These are phyloP conservation scores for Ceratocystis huliohia DNA, from an alignment of 2,329 filamentous ascomycete genomes.

Conservation along the genomic window DNA sequence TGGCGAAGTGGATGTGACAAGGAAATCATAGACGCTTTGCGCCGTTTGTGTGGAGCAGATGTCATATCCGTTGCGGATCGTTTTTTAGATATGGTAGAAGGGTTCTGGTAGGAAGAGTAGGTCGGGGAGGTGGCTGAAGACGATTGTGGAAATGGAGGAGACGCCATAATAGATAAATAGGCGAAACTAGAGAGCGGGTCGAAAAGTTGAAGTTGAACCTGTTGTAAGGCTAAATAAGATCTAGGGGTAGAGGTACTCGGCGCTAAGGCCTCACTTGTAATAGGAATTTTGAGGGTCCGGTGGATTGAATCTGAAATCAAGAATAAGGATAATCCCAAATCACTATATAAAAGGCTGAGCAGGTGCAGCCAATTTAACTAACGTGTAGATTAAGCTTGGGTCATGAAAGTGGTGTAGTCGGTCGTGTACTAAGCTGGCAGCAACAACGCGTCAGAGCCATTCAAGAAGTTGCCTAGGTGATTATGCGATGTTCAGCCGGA, in stretches of 20 bases:
- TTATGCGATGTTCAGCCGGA: conserved; percentile 5
- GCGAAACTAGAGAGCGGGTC: neutral
- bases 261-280: conserved; percentile 5
- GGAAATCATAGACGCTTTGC: conserved; percentile 56
- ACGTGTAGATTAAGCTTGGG: neutral
- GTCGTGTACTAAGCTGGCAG: neutral
- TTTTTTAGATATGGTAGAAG: conserved; percentile 44
- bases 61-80: conserved; percentile 42
- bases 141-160: conserved; percentile 40
- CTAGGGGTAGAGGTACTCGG: neutral
- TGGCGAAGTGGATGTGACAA: conserved; percentile 60
- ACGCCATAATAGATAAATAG: conserved; percentile 35
- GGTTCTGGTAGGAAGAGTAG: conserved; percentile 38
- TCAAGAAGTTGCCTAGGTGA: neutral
- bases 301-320: neutral
- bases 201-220: neutral
- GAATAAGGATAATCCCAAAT: neutral
- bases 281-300: neutral
- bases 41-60: conserved; percentile 45
- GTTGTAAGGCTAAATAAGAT: neutral
- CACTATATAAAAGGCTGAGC: too few relatives aligned
- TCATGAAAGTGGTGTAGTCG: neutral
- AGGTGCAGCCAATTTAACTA: too few relatives aligned
- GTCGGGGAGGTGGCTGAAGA: conserved; percentile 44
- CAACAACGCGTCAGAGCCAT: neutral